These are phyloP conservation scores for Sugiyamaella pinicola DNA, from an alignment of 1,139 yeast genomes.

Conservation along the genomic window DNA sequence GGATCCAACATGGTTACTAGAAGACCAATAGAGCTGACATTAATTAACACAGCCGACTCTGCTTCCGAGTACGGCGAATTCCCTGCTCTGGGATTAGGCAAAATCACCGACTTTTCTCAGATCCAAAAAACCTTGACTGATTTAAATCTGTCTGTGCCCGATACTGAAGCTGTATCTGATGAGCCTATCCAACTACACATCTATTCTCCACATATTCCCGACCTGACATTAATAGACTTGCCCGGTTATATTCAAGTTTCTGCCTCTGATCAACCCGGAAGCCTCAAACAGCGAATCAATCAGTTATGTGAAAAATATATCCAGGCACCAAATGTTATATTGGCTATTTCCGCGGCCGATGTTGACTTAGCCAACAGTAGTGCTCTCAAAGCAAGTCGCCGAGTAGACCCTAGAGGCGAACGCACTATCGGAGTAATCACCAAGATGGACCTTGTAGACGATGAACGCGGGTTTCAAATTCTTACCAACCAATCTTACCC, in stretches of 20 bases:
- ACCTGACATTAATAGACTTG: constrained; percentile 86
- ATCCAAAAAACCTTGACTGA: constrained; percentile 85
- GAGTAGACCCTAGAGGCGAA: constrained; percentile 92
- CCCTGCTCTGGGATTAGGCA: constrained; percentile 81
- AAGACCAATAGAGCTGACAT: constrained; percentile 90
- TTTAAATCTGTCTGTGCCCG: constrained; percentile 89
- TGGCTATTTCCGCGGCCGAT: constrained; percentile 97
- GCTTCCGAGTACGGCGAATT: constrained; percentile 92
- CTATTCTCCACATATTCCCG: constrained; percentile 90
- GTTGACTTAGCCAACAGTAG: constrained; percentile 96
- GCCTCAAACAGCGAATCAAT: constrained; percentile 76
- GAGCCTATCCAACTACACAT: constrained; percentile 92
- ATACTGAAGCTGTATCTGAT: constrained; percentile 77
- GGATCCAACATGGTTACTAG: constrained; percentile 96
- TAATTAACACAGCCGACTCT: constrained; percentile 79
- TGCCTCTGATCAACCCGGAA: constrained; percentile 92
- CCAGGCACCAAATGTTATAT: constrained; percentile 87
- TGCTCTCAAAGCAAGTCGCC: constrained; percentile 87
- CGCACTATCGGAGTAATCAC: constrained; percentile 96
- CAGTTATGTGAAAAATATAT: constrained; percentile 81
- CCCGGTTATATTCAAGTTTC: constrained; percentile 98
- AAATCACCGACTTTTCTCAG: constrained; percentile 81
- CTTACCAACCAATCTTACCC: constrained; percentile 83
- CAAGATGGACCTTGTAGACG: constrained; percentile 84
- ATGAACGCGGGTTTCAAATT: constrained; percentile 67